These are phyloP conservation scores for Rhizophlyctis rosea DNA, from an alignment of 192 early-diverging fungal genomes.

Conservation along the genomic window DNA sequence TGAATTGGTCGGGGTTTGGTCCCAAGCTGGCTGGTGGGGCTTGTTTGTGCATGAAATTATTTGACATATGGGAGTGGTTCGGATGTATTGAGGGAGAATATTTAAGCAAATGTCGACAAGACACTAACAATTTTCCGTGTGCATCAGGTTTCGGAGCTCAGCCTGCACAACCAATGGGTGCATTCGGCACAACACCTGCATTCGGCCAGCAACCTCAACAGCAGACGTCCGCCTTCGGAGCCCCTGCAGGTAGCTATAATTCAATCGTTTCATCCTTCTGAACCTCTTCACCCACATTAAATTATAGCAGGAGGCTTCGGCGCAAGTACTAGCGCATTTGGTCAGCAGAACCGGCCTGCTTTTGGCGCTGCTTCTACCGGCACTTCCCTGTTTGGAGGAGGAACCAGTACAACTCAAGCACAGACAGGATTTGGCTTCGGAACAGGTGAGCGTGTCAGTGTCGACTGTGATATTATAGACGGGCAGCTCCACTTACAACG, in stretches of 20 bases:
- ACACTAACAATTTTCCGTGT: too few species aligned
- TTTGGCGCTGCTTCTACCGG: conserved; percentile 10
- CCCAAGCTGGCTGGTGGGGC: too few species aligned
- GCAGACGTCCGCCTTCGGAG: conserved; percentile 1
- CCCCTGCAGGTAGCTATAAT: conserved; percentile 7
- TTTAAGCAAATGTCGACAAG: too few species aligned
- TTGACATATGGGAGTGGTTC: too few species aligned
- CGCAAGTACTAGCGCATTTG: background rate
- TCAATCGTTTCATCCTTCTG: background rate
- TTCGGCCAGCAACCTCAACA: conserved; percentile 28
- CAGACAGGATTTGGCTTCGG: conserved; percentile 16
- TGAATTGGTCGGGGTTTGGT: too few species aligned
- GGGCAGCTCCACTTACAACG: background rate
- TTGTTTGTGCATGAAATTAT: too few species aligned
- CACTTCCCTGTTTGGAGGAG: conserved; percentile 10
- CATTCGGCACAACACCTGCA: background rate
- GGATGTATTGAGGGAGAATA: too few species aligned
- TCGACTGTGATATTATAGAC: background rate
- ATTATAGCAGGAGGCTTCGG: conserved; percentile 21
- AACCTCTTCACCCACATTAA: background rate
- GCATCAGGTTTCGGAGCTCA: too few species aligned
- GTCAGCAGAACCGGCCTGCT: background rate
- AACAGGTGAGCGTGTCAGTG: background rate
- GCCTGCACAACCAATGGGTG: too few species aligned
- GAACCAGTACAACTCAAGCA: conserved; percentile 15